These are phyloP conservation scores for Euptelea pleiosperma DNA, from an alignment of 164 flowering plant genomes.

Conservation along the genomic window DNA sequence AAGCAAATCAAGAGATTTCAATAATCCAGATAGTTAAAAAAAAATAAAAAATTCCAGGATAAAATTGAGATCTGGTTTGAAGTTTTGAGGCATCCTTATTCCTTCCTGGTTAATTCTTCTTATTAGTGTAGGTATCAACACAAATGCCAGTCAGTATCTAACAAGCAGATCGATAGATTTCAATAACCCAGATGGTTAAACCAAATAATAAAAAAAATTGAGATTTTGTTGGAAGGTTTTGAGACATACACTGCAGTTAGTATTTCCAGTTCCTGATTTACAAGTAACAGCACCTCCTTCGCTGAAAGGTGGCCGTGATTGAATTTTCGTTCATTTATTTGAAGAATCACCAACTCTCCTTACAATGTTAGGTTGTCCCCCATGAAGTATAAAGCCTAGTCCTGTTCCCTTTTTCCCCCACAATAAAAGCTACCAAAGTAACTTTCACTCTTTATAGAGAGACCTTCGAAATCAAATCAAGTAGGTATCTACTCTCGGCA, in stretches of 20 bases:
- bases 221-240: not conserved
- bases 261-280: too few species aligned
- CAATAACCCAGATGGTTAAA: too few species aligned
- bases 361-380: not conserved
- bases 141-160: not conserved
- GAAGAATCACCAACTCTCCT: too few species aligned
- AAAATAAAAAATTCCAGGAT: too few species aligned
- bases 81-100: not conserved
- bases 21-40: too few species aligned
- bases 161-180: not conserved
- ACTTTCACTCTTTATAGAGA: not conserved
- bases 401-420: too few species aligned
- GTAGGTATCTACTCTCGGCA: constrained; percentile 50
- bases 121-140: not conserved
- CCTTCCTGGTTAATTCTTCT: too few species aligned
- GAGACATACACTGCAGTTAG: not conserved
- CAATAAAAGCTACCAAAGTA: too few species aligned
- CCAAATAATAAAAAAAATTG: not conserved
- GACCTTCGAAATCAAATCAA: constrained; percentile 43
- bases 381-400: too few species aligned
- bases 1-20: not conserved
- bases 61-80: not conserved
- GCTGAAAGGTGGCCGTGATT: too few species aligned
- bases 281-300: too few species aligned
- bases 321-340: too few species aligned